Evolutionary conservation across 768 basidiomycete genomes (phyloP).

Genomic region (Tricholoma hemisulphureum): DNA sequence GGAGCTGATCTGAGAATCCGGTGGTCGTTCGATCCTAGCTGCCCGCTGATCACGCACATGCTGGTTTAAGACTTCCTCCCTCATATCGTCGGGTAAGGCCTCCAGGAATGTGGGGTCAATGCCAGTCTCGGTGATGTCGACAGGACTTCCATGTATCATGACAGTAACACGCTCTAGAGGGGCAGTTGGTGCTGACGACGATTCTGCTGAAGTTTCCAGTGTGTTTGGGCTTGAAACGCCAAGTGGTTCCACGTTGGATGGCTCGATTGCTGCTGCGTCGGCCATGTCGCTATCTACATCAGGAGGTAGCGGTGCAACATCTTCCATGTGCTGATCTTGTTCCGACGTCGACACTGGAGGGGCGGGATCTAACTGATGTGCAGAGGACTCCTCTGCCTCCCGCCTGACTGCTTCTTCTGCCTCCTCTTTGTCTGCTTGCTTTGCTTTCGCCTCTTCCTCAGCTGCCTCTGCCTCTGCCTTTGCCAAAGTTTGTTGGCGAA

Average conservation of each 20-base stretch:
- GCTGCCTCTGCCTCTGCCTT: conserved; percentile 37
- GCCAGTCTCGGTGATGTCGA: conserved; percentile 98
- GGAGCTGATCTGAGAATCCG: conserved; percentile 85
- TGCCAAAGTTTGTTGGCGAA: conserved; percentile 39
- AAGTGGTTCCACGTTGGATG: conserved; percentile 2
- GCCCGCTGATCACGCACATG: conserved; percentile 91
- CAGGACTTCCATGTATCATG: conserved; percentile 85
- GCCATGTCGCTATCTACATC: conserved; percentile 52
- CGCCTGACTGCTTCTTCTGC: conserved; percentile 23
- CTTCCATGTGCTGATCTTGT: conserved; percentile 36
- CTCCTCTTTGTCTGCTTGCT: conserved; percentile 33
- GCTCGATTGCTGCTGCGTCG: conserved; percentile 33
- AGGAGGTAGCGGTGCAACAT: conserved; percentile 19
- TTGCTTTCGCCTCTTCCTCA: conserved; percentile 32
- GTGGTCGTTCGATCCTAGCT: conserved; percentile 67
- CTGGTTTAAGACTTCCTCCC: conserved; percentile 96
- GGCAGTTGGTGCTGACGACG: conserved; percentile 26
- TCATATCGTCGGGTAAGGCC: conserved; percentile 97
- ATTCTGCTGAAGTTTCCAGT: conserved; percentile 15
- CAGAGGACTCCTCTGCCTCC: conserved; percentile 9
- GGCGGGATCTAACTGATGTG: conserved; percentile 6
- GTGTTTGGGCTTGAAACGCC: conserved; percentile 17
- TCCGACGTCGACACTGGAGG: conserved; percentile 6
- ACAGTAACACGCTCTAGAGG: conserved; percentile 74
- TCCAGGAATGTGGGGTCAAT: conserved; percentile 98